phyloP scores from a whole-genome alignment of 2,329 filamentous ascomycete species.

The Colletotrichum destructivum region DNA sequence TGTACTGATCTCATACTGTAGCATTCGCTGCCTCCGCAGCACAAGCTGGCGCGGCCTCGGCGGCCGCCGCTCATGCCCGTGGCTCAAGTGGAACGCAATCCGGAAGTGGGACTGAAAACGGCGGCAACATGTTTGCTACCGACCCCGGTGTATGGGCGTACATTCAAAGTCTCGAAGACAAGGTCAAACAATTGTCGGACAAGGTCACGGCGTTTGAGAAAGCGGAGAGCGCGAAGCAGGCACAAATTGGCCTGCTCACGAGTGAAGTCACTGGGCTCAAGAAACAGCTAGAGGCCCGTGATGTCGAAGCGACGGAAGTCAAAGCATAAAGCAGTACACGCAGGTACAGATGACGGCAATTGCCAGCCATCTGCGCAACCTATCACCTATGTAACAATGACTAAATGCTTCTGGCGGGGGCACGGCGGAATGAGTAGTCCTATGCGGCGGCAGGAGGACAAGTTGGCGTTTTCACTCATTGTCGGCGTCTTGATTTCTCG shows the following conservation, averaged over 20 bases:
- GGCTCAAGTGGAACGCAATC: slow-evolving; percentile 68
- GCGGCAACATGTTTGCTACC: slow-evolving; percentile 77
- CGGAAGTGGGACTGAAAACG: slow-evolving; percentile 70
- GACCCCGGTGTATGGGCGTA: slow-evolving; percentile 80
- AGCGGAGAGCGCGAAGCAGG: slow-evolving; percentile 55
- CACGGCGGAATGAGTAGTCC: slow-evolving; percentile 21
- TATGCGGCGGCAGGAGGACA: slow-evolving; percentile 30
- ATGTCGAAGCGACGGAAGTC: slow-evolving; percentile 29
- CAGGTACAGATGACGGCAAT: slow-evolving; percentile 19
- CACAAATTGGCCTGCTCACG: slow-evolving; percentile 54
- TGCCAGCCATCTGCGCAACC: slow-evolving; percentile 30
- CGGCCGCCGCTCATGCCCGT: slow-evolving; percentile 48
- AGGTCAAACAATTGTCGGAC: slow-evolving; percentile 63
- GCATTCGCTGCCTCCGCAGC: slow-evolving; percentile 42
- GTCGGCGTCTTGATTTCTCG: slow-evolving; percentile 40
- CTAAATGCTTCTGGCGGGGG: slow-evolving; percentile 33
- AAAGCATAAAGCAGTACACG: slow-evolving; percentile 33
- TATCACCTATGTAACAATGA: slow-evolving; percentile 43
- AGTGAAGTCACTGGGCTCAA: slow-evolving; percentile 54
- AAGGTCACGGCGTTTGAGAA: slow-evolving; percentile 57
- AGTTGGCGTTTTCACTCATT: slow-evolving; percentile 44
- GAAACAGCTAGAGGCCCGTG: slow-evolving; percentile 49
- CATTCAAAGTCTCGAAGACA: slow-evolving; percentile 78
- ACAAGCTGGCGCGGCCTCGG: slow-evolving; percentile 45
- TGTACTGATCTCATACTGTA: slow-evolving; percentile 16